These are phyloP conservation scores for Aspergillus bertholletiae DNA, from an alignment of 495 filamentous ascomycete genomes.

Conservation along the genomic window DNA sequence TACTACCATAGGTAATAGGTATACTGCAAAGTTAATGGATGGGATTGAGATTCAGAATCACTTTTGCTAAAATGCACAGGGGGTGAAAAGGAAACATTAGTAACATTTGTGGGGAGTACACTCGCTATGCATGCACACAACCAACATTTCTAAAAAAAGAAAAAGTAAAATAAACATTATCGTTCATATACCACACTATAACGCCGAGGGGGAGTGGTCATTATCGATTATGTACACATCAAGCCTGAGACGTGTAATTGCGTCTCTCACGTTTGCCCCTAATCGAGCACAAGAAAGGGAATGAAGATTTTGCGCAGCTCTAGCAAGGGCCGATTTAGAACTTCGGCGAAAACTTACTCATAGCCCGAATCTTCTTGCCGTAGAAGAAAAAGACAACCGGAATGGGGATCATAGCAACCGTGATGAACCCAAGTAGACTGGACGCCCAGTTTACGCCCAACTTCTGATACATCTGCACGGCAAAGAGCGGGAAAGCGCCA, in stretches of 20 bases:
- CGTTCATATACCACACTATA: background rate
- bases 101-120: background rate
- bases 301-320: background rate
- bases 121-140: background rate
- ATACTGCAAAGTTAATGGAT: no score
- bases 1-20: no score
- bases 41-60: no score
- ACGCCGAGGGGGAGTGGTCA: background rate
- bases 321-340: constrained; percentile 17
- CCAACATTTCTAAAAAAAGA: background rate
- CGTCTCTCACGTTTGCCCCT: background rate
- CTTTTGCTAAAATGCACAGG: no score
- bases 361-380: constrained; percentile 57
- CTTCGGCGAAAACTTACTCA: constrained; percentile 47
- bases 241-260: background rate
- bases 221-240: background rate
- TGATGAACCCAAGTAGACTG: constrained; percentile 62
- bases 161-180: background rate
- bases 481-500: constrained; percentile 65
- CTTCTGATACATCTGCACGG: constrained; percentile 57
- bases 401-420: constrained; percentile 61
- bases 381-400: constrained; percentile 70
- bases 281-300: background rate
- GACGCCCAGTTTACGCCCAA: constrained; percentile 64
- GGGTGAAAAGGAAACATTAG: background rate